Evolutionary conservation across 2,329 filamentous ascomycete species (phyloP), one percentile per base, ranked within the genome.

Genomic region (Talaromyces marneffei): DNA sequence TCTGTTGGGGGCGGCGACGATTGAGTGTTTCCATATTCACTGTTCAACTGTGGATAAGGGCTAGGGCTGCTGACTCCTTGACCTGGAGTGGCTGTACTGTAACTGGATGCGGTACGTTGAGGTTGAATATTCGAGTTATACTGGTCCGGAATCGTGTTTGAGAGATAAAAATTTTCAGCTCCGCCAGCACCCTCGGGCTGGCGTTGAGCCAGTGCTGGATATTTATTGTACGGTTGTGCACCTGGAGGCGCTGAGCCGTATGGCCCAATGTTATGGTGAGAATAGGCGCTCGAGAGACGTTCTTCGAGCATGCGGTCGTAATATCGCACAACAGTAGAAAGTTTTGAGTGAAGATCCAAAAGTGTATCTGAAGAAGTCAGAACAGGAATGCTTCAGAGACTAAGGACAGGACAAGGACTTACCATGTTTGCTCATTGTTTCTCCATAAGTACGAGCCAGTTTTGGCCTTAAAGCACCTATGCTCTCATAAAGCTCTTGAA

Each of bases 381-480:
- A 42, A 39, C 33, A 1, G 23, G 33, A 16, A 39, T 35, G 59
- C 33, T 2, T 39, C 37, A 33, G 27, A 4, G 18, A 12, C 33
- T 12, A 33, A 2, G n/a, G 3, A 39, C 25, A 31, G 25, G 3
- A 18, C 0, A 31, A 31, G 2, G 7, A 77, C 85, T 72, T 79
- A 91, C 91, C 92, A 75, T 97, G 94, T 76, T 99, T 99, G 84
- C 94, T 97, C 94, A 99, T 97, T 0, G 94, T 97, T 78, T 99
- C 94, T 60, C 94, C 94, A 72, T 97, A 97, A 0, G 93, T 97
- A 61, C 94, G 85, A 4, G 94, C 94, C 60, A 99, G 81, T 75
- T 99, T 99, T 1, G 94, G 94, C 55, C 94, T 85, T 65, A 99
- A 79, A 16, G 91, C 84, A n/a, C 93, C 92, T 68, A 99, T 97